These are phyloP conservation scores for Silene conica DNA, from an alignment of 148 eudicot genomes.

Conservation along the genomic window DNA sequence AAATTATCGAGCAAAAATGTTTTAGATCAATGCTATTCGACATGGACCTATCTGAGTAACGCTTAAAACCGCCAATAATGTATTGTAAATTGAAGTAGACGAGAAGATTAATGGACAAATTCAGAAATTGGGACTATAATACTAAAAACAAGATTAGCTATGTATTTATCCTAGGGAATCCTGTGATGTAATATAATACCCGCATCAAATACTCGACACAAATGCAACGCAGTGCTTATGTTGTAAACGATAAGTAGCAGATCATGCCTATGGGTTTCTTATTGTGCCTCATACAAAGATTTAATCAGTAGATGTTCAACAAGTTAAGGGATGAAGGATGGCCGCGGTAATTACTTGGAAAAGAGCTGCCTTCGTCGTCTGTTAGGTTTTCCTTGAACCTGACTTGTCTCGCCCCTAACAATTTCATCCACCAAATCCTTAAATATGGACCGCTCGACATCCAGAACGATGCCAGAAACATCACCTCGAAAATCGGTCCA, in stretches of 20 bases:
- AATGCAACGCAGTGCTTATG: constrained; percentile 12
- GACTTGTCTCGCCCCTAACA: constrained; percentile 51
- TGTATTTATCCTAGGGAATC: constrained; percentile 6
- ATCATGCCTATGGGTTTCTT: constrained; percentile 21
- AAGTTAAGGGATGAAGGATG: neutral
- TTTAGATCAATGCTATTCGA: no score
- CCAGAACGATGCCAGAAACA: constrained; percentile 55
- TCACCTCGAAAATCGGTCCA: constrained; percentile 64
- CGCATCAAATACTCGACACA: constrained; percentile 25
- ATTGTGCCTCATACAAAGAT: constrained; percentile 19
- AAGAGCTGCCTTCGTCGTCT: constrained; percentile 61
- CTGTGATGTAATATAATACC: constrained; percentile 19
- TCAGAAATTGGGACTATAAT: neutral
- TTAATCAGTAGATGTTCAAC: constrained; percentile 2
- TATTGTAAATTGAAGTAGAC: no score
- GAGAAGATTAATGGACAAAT: neutral
- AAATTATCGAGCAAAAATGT: no score
- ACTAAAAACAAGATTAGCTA: constrained; percentile 5
- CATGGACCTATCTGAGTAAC: no score
- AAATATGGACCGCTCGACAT: constrained; percentile 77
- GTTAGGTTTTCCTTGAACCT: constrained; percentile 31
- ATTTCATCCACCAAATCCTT: constrained; percentile 77
- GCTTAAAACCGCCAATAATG: no score
- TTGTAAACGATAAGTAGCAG: constrained; percentile 13
- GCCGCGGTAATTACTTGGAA: constrained; percentile 32